Evolutionary conservation across 108 stramenopile genomes (phyloP).

Genomic region (Chaetoceros muelleri): DNA sequence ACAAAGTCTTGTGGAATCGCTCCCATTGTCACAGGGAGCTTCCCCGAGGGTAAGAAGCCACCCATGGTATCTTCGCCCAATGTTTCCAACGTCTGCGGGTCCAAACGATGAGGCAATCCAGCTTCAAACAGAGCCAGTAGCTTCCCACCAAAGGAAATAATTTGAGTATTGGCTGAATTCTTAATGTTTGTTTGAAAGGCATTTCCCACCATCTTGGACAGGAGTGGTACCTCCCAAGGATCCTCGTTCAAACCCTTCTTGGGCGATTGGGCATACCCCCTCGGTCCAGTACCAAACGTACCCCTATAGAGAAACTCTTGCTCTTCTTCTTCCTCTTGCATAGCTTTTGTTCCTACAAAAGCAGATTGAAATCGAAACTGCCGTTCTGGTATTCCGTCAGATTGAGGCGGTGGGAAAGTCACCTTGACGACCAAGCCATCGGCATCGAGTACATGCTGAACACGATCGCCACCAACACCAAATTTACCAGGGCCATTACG

Average conservation of each 20-base stretch:
- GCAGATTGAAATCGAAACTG: conserved; percentile 28
- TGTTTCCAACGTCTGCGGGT: conserved; percentile 38
- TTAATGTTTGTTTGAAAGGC: conserved; percentile 44
- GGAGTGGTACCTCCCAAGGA: conserved; percentile 18
- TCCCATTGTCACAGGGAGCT: conserved; percentile 20
- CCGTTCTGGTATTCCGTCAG: conserved; percentile 2
- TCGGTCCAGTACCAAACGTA: conserved; percentile 38
- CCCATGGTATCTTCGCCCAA: conserved; percentile 36
- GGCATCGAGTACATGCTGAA: conserved; percentile 40
- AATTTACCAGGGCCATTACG: conserved; percentile 56
- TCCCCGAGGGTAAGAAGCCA: conserved; percentile 3
- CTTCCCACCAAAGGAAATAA: conserved; percentile 50
- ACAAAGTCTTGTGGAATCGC: conserved; percentile 21
- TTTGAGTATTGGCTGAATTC: conserved; percentile 56
- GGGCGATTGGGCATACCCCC: conserved; percentile 10
- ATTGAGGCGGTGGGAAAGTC: conserved; percentile 9
- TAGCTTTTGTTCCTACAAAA: conserved; percentile 36
- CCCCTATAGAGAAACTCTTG: conserved; percentile 26
- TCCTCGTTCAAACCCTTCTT: conserved; percentile 31
- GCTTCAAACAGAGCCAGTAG: conserved; percentile 51
- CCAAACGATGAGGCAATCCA: conserved; percentile 33
- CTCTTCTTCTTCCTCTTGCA: conserved; percentile 21
- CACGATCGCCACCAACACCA: conserved; percentile 33
- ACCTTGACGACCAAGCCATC: conserved; percentile 36
- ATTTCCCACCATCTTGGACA: conserved; percentile 25